Conservation (phyloP, 2,329 filamentous ascomycete genomes). For the Claviceps africana region DNA sequence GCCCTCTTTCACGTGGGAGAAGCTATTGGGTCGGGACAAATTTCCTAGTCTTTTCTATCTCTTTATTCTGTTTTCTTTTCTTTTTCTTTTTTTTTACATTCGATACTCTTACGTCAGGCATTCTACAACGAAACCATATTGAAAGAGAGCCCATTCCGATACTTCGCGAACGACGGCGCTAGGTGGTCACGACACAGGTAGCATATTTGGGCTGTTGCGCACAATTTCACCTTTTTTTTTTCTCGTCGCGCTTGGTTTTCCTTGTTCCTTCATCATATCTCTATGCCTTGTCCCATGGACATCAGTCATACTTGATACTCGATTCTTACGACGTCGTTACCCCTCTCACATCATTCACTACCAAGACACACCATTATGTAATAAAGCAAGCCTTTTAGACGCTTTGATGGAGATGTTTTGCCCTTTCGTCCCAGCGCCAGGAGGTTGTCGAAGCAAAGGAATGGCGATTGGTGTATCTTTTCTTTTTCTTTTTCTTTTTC, state of each 20-base stretch:
- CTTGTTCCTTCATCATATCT: constrained; percentile 11
- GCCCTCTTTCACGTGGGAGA: neutral
- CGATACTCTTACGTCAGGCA: constrained; percentile 17
- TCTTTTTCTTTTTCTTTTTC: too few relatives aligned
- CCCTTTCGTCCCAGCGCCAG: neutral
- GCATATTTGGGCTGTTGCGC: constrained; percentile 18
- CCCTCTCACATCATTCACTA: constrained; percentile 1
- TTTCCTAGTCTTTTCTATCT: neutral
- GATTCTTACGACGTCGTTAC: neutral
- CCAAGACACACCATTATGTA: constrained; percentile 1
- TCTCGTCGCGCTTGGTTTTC: constrained; percentile 9
- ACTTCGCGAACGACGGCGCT: constrained; percentile 27
- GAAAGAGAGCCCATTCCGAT: constrained; percentile 19
- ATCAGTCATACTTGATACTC: neutral
- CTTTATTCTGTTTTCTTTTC: neutral
- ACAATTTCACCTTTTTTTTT: constrained; percentile 17
- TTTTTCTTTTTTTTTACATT: constrained; percentile 5
- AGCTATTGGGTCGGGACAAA: neutral
- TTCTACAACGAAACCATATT: constrained; percentile 22
- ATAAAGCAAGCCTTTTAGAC: neutral
- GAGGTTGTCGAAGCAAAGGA: neutral
- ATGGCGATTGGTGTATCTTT: neutral
- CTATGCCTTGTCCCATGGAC: constrained; percentile 8
- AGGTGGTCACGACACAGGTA: constrained; percentile 21
- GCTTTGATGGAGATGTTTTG: neutral